phyloP scores from a whole-genome alignment of 345 rosid genomes.

The Brassica cretica region DNA sequence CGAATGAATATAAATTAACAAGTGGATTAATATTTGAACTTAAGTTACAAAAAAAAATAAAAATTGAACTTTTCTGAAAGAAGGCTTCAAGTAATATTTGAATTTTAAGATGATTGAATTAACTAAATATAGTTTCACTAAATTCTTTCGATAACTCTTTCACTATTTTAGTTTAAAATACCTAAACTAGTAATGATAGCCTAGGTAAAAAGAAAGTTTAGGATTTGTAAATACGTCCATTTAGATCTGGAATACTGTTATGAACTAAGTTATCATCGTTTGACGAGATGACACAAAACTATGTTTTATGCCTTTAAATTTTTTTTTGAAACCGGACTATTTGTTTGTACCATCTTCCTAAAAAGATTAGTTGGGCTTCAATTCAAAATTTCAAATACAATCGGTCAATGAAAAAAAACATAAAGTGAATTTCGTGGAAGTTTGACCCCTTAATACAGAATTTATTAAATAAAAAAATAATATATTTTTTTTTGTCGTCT shows the following conservation, averaged over 20 bases:
- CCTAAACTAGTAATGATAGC: neutral
- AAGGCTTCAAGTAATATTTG: neutral
- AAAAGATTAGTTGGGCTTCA: neutral
- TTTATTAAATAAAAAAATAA: neutral
- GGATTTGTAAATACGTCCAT: neutral
- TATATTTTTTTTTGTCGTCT: neutral
- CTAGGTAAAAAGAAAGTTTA: neutral
- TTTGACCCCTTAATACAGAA: neutral
- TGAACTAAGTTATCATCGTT: neutral
- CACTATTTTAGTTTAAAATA: neutral
- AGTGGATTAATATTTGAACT: neutral
- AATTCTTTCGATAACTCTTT: neutral
- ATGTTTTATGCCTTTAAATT: no score
- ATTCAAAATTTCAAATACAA: no score
- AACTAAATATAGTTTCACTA: neutral
- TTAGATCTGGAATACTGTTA: neutral
- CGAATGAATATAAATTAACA: neutral
- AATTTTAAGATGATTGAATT: neutral
- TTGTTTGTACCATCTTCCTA: neutral
- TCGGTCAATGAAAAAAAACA: neutral
- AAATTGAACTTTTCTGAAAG: neutral
- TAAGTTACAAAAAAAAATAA: no score
- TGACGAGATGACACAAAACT: no score
- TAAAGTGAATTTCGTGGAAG: neutral
- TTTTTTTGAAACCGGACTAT: neutral